These are phyloP conservation scores for Pestalotiopsis sp. DNA, from an alignment of 2,329 filamentous ascomycete species.

Conservation along the genomic window DNA sequence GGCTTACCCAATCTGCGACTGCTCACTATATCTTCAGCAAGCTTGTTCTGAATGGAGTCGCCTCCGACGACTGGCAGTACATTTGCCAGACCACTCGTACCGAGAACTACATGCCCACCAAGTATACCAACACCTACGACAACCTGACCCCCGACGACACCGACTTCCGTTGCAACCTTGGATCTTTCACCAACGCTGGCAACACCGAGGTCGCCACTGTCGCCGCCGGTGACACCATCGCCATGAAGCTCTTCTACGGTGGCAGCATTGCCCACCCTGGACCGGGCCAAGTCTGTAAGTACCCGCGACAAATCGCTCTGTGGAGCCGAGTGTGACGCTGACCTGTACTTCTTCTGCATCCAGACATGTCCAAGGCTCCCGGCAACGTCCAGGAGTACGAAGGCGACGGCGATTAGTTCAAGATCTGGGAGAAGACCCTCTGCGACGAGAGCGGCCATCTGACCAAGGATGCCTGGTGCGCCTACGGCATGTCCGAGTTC, in stretches of 20 bases:
- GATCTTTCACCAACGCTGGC: not conserved
- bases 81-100: slow-evolving; percentile 1
- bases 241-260: slow-evolving; percentile 2
- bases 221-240: not conserved
- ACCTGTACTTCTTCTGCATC: not conserved
- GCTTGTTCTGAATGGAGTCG: not conserved
- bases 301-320: too few relatives aligned
- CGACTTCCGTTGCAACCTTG: slow-evolving; percentile 5
- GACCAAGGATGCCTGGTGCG: slow-evolving; percentile 16
- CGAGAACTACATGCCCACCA: slow-evolving; percentile 2
- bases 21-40: slow-evolving; percentile 6
- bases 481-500: slow-evolving; percentile 19
- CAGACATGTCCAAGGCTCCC: slow-evolving; percentile 1
- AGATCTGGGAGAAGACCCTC: slow-evolving; percentile 16
- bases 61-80: slow-evolving; percentile 1
- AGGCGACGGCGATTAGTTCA: slow-evolving; percentile 17
- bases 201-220: slow-evolving; percentile 3
- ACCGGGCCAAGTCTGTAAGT: slow-evolving; percentile 14
- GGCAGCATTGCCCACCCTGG: slow-evolving; percentile 9
- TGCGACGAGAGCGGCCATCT: not conserved
- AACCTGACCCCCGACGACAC: not conserved
- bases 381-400: slow-evolving; percentile 16
- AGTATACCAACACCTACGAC: slow-evolving; percentile 1
- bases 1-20: not conserved
- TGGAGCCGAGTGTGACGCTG: too few relatives aligned